Conservation (phyloP, 2,329 filamentous ascomycete species). For the Curvularia spicifera region DNA sequence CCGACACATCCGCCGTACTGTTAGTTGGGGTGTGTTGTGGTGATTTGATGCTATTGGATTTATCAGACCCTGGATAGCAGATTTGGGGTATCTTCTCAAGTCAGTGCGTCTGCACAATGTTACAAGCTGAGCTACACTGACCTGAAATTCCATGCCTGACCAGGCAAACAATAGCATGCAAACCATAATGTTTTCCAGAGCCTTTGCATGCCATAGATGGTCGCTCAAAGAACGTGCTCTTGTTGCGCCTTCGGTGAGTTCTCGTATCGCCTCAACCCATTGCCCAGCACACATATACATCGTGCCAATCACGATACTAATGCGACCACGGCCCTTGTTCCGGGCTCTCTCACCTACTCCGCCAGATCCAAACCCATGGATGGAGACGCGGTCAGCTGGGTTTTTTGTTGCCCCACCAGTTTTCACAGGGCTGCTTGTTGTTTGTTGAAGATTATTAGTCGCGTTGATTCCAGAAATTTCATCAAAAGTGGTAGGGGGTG, state of each 20-base stretch:
- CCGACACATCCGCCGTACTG: conserved; percentile 48
- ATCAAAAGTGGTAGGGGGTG: conserved; percentile 59
- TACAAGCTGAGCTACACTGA: conserved; percentile 49
- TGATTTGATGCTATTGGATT: conserved; percentile 52
- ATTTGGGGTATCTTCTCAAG: conserved; percentile 58
- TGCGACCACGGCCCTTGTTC: conserved; percentile 79
- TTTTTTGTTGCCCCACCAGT: conserved; percentile 57
- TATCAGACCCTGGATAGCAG: conserved; percentile 60
- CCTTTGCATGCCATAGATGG: conserved; percentile 97
- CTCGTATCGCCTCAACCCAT: conserved; percentile 86
- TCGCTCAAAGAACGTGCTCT: conserved; percentile 82
- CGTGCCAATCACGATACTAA: conserved; percentile 80
- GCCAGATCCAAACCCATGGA: conserved; percentile 67
- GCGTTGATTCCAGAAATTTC: conserved; percentile 47
- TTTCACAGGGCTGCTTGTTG: conserved; percentile 34
- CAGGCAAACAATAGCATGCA: conserved; percentile 84
- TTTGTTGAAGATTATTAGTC: conserved; percentile 52
- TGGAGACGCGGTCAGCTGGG: conserved; percentile 67
- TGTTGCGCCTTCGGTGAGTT: conserved; percentile 79
- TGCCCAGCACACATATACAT: conserved; percentile 88
- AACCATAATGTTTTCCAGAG: conserved; percentile 83
- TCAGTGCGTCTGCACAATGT: conserved; percentile 12
- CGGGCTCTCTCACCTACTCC: conserved; percentile 78
- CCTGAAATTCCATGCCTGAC: conserved; percentile 81
- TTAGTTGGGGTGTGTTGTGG: conserved; percentile 50